A percentile compares a stretch with the other conserved stretches of the same genome.
These are phyloP conservation scores for Ceratocystis colombiana DNA, from an alignment of 2,329 filamentous ascomycete species.

Conservation along the genomic window DNA sequence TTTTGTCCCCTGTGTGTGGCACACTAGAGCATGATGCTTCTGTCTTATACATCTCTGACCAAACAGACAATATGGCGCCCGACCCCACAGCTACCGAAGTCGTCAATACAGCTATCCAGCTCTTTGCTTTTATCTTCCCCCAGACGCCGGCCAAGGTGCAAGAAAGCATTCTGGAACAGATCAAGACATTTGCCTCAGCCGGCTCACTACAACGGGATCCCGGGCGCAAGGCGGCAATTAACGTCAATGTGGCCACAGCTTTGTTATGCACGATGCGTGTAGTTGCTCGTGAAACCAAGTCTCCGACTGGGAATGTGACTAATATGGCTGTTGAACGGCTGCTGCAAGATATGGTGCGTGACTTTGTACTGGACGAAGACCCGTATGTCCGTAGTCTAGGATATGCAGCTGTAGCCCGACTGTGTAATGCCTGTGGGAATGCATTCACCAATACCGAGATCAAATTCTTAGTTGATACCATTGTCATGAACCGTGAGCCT, in stretches of 20 bases:
- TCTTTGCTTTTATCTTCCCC: conserved; percentile 86
- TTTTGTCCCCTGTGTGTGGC: conserved; percentile 64
- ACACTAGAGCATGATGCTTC: conserved; percentile 86
- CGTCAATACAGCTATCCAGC: conserved; percentile 83
- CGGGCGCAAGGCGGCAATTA: conserved; percentile 80
- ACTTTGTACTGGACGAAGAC: conserved; percentile 73
- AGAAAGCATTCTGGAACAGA: conserved; percentile 89
- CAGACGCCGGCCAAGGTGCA: conserved; percentile 85
- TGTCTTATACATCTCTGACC: conserved; percentile 48
- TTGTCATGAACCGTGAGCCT: conserved; percentile 86
- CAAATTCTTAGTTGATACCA: conserved; percentile 84
- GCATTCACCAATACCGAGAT: conserved; percentile 82
- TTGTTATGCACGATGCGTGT: conserved; percentile 73
- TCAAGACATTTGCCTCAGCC: conserved; percentile 78
- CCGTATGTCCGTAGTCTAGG: conserved; percentile 77
- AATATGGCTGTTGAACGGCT: conserved; percentile 70
- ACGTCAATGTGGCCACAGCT: conserved; percentile 78
- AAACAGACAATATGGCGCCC: conserved; percentile 38
- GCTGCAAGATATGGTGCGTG: conserved; percentile 61
- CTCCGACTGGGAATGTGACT: conserved; percentile 61
- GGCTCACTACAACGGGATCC: conserved; percentile 71
- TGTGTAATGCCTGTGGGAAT: conserved; percentile 78
- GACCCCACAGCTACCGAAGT: conserved; percentile 86
- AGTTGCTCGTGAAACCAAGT: conserved; percentile 67
- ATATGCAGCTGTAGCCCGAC: conserved; percentile 71